A percentile compares a stretch with the other conserved stretches of the same genome.
Evolutionary conservation across 2,329 filamentous ascomycete species (phyloP).

Genomic region (Paraconiothyrium sp.): DNA sequence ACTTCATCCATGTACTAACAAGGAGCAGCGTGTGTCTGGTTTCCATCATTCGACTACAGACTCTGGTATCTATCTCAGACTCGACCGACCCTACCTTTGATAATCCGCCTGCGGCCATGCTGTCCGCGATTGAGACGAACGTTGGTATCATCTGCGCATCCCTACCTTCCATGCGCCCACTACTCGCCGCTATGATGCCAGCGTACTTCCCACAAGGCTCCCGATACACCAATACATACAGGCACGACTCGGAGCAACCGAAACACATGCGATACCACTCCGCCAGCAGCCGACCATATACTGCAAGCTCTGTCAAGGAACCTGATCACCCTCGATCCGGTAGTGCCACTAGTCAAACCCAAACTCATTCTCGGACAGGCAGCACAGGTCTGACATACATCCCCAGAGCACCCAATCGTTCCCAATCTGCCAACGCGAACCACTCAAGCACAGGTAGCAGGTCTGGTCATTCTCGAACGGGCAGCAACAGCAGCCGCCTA

Average conservation of each 20-base stretch:
- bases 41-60: conserved; percentile 46
- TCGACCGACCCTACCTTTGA: conserved; percentile 44
- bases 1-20: conserved; percentile 16
- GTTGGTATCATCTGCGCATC: conserved; percentile 48
- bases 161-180: conserved; percentile 46
- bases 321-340: conserved; percentile 22
- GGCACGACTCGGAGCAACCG: conserved; percentile 33
- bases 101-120: conserved; percentile 42
- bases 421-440: not conserved
- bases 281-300: conserved; percentile 22
- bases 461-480: not conserved
- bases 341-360: conserved; percentile 13
- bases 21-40: conserved; percentile 40
- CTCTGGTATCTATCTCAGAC: conserved; percentile 39
- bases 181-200: conserved; percentile 52
- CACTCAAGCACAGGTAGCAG: not conserved
- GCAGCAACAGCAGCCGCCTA: not conserved
- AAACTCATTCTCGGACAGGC: conserved; percentile 10
- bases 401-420: not conserved
- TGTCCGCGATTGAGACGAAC: conserved; percentile 46
- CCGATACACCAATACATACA: conserved; percentile 24
- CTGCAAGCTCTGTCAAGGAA: conserved; percentile 15
- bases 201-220: conserved; percentile 37
- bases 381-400: not conserved
- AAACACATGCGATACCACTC: conserved; percentile 26